These are phyloP conservation scores for Theileria orientalis DNA, from an alignment of 169 alveolate genomes.

Conservation along the genomic window DNA sequence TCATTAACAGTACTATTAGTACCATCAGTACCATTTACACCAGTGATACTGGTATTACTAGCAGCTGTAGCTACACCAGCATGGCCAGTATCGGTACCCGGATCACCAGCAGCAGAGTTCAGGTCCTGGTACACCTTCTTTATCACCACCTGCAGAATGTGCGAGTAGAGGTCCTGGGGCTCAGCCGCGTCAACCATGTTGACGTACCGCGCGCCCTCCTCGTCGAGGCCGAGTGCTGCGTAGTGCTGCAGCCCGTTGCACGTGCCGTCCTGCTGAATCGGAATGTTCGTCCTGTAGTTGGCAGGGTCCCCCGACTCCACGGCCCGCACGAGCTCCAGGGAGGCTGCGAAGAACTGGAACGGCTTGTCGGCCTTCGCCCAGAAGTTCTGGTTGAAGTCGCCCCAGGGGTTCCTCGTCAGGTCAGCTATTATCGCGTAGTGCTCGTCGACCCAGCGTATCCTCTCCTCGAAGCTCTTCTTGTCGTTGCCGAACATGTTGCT, in stretches of 20 bases:
- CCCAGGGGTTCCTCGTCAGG: slow-evolving; percentile 76
- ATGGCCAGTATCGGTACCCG: no score
- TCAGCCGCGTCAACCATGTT: slow-evolving; percentile 86
- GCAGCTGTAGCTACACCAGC: background rate
- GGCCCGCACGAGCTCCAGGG: slow-evolving; percentile 83
- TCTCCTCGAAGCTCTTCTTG: slow-evolving; percentile 82
- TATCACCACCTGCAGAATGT: slow-evolving; percentile 78
- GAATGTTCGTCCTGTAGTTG: slow-evolving; percentile 81
- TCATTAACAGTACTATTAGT: background rate
- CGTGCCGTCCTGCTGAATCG: slow-evolving; percentile 97
- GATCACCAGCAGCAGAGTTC: background rate
- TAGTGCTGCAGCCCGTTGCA: slow-evolving; percentile 97
- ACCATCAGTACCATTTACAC: slow-evolving; percentile 7
- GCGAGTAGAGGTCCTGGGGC: slow-evolving; percentile 95
- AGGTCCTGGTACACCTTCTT: slow-evolving; percentile 65
- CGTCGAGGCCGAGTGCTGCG: slow-evolving; percentile 95
- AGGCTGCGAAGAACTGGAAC: slow-evolving; percentile 92
- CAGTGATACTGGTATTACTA: background rate
- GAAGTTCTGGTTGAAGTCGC: slow-evolving; percentile 72
- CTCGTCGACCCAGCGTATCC: slow-evolving; percentile 83
- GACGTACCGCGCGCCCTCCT: slow-evolving; percentile 92
- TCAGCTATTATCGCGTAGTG: slow-evolving; percentile 68
- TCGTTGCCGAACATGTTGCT: slow-evolving; percentile 92
- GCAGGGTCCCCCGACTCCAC: slow-evolving; percentile 79
- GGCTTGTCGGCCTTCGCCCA: slow-evolving; percentile 91